Conservation (phyloP, 306 rosid genomes). For the Astragalus glycyphyllos region DNA sequence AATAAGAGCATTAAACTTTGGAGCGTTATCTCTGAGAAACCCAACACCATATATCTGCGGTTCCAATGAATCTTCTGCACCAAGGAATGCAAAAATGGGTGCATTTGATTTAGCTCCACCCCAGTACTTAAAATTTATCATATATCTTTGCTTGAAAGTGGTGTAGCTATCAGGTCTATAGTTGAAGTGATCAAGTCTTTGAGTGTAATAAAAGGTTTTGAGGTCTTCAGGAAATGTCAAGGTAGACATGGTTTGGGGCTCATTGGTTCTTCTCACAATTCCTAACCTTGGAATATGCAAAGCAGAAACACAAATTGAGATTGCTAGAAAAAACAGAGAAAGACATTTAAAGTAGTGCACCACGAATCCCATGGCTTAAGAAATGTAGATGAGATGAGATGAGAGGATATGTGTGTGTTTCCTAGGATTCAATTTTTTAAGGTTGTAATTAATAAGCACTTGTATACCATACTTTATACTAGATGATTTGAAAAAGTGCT, state of each 20-base stretch:
- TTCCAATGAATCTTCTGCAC: constrained; percentile 51
- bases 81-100: constrained; percentile 61
- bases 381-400: too few species aligned
- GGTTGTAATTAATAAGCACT: constrained; percentile 8
- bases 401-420: neutral
- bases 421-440: neutral
- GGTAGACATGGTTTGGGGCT: constrained; percentile 13
- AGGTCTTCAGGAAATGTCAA: neutral
- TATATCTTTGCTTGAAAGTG: constrained; percentile 58
- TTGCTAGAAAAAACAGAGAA: constrained; percentile 18
- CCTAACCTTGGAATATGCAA: constrained; percentile 51
- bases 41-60: constrained; percentile 6
- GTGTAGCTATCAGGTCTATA: constrained; percentile 54
- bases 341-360: constrained; percentile 5
- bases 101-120: constrained; percentile 49
- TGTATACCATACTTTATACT: constrained; percentile 9
- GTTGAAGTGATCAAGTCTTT: constrained; percentile 66
- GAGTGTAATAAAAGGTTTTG: constrained; percentile 49
- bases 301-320: constrained; percentile 15
- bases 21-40: constrained; percentile 50
- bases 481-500: neutral
- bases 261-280: constrained; percentile 2
- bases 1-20: constrained; percentile 53
- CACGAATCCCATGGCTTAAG: constrained; percentile 41
- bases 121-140: constrained; percentile 51